Conservation (phyloP, 2,329 filamentous ascomycete species). For the Alternaria alternata region DNA sequence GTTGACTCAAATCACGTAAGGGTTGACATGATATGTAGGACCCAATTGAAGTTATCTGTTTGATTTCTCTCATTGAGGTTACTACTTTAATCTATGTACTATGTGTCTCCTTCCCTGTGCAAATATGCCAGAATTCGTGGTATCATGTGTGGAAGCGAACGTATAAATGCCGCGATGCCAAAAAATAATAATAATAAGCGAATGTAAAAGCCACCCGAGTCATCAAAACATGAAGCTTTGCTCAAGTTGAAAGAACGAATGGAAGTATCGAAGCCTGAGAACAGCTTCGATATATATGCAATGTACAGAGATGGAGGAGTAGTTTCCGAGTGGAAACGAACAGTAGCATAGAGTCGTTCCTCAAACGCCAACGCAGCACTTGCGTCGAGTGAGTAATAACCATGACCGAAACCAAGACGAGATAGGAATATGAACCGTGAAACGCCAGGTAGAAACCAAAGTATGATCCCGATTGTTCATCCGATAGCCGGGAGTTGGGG, state of each 20-base stretch:
- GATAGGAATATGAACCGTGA: not conserved
- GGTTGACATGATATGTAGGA: not conserved
- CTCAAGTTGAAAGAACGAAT: not conserved
- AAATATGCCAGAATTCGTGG: not conserved
- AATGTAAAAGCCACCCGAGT: not conserved
- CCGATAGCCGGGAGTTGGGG: conserved; percentile 7
- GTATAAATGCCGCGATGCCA: not conserved
- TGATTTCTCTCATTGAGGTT: not conserved
- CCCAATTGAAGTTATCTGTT: not conserved
- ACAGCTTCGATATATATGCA: conserved; percentile 3
- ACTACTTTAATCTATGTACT: conserved; percentile 3
- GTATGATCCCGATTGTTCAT: conserved; percentile 4
- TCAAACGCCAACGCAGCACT: conserved; percentile 17
- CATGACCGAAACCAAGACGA: not conserved
- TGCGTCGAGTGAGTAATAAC: conserved; percentile 8
- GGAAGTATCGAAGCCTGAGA: not conserved
- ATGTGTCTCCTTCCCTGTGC: not conserved
- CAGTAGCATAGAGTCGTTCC: not conserved
- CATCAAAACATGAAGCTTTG: not conserved
- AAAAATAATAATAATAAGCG: not conserved
- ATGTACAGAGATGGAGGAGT: not conserved
- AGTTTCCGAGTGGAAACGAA: not conserved
- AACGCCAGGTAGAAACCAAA: conserved; percentile 7
- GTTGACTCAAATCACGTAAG: too few relatives aligned
- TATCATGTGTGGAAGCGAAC: not conserved